phyloP scores from a whole-genome alignment of 495 filamentous ascomycete species.

The Pyronema domesticum region DNA sequence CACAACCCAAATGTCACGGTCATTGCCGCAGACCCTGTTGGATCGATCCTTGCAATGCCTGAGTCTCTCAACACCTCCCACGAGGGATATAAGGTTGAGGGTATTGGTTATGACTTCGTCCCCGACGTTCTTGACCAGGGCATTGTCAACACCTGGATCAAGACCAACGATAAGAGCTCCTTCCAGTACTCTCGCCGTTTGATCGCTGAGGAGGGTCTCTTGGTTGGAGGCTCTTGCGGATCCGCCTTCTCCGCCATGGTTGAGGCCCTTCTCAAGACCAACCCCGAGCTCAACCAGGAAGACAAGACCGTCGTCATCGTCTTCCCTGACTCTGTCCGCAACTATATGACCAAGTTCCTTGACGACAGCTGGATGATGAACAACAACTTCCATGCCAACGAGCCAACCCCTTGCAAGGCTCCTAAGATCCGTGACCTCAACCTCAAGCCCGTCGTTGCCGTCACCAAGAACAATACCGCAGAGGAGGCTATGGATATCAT shows the following conservation, averaged over 20 bases:
- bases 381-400: slow-evolving; percentile 62
- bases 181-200: slow-evolving; percentile 76
- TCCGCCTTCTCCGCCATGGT: slow-evolving; percentile 78
- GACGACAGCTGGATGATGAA: slow-evolving; percentile 97
- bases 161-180: slow-evolving; percentile 82
- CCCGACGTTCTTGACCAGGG: slow-evolving; percentile 76
- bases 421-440: slow-evolving; percentile 65
- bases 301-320: slow-evolving; percentile 60
- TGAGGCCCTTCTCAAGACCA: slow-evolving; percentile 57
- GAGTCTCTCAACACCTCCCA: slow-evolving; percentile 56
- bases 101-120: slow-evolving; percentile 97
- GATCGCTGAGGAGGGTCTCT: slow-evolving; percentile 84
- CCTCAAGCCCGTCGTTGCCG: slow-evolving; percentile 79
- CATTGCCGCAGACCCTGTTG: slow-evolving; percentile 78
- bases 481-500: slow-evolving; percentile 85
- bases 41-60: slow-evolving; percentile 73
- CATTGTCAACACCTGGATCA: slow-evolving; percentile 87
- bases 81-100: slow-evolving; percentile 89
- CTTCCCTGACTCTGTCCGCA: slow-evolving; percentile 85
- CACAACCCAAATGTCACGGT: slow-evolving; percentile 69
- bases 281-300: slow-evolving; percentile 26
- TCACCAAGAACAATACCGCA: slow-evolving; percentile 48
- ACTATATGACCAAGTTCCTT: slow-evolving; percentile 96
- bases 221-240: slow-evolving; percentile 88
- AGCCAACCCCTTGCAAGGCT: slow-evolving; percentile 33